Evolutionary conservation across 1,139 yeast genomes (phyloP), one percentile per base, ranked within the genome.

Genomic region (Debaryomyces nepalensis): DNA sequence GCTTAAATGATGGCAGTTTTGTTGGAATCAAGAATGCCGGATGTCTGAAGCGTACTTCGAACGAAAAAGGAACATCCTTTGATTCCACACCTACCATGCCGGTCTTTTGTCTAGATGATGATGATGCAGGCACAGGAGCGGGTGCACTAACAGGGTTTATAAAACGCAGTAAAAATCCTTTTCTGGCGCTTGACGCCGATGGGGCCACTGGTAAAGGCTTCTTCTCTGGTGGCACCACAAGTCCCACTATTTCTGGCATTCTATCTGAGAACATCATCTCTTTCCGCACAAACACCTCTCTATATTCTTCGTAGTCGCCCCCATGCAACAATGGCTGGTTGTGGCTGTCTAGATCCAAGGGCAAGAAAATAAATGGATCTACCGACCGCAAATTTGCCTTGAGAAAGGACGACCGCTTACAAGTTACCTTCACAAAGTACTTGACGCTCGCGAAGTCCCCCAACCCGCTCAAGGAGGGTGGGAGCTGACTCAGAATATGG

Each of bases 371-470:
- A 50, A 82, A 79, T 2, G 83, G 82, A 41, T 73, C 77, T 34
- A 58, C 59, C 4, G 74, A 61, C 35, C 86, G 62, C 31, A 77
- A 57, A 48, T 80, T 82, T 31, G 72, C 48, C 47, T 77, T 78
- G 41, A 81, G 59, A 35, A 82, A 55, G 4, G 83, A 74, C 1
- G 84, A 66, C 41, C 84, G 60, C 45, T 75, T 78, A 37, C 82
- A 81, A 0, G 87, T 81, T 7, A 73, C 86, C 55, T 82, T 82
- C 42, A 82, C 66, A 52, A 73, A 80, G 53, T 81, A 81, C 34
- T 69, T 66, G 33, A 82, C 61, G 3, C 68, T 59, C 9, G 82
- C 85, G 50, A 60, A 58, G 7, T 70, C 71, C 2, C 73, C 76
- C 44, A 72, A 47, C 4, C 76, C 81, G 15, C 70, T 61, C 18